Evolutionary conservation across 352 stramenopile species (phyloP).

Genomic region (Aphanomyces invadans): DNA sequence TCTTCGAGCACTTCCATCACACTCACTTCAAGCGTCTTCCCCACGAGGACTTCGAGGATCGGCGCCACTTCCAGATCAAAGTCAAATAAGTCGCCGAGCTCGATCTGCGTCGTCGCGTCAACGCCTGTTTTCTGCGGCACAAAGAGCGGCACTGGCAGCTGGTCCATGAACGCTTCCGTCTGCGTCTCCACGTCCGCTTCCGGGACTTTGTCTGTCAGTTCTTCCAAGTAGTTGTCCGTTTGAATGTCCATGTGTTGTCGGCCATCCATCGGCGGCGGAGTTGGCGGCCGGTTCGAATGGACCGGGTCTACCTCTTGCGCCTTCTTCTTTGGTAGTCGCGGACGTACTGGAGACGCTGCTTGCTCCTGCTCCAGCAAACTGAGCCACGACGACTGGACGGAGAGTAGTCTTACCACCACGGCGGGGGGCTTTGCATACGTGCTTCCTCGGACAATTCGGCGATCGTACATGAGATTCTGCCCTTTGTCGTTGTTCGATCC

Average conservation of each 20-base stretch:
- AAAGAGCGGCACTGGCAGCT: constrained; percentile 73
- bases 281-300: constrained; percentile 44
- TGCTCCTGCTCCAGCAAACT: constrained; percentile 30
- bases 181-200: constrained; percentile 87
- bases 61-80: constrained; percentile 93
- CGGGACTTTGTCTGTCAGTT: constrained; percentile 85
- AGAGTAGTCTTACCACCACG: constrained; percentile 12
- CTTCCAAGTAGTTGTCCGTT: constrained; percentile 92
- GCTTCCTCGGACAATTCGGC: constrained; percentile 89
- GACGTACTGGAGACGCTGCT: constrained; percentile 25
- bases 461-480: constrained; percentile 93
- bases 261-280: constrained; percentile 80
- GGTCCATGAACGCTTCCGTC: constrained; percentile 86
- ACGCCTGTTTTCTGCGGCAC: constrained; percentile 80
- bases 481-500: constrained; percentile 33
- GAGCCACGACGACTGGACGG: constrained; percentile 15
- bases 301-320: constrained; percentile 24
- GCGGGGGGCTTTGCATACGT: constrained; percentile 80
- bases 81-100: constrained; percentile 91
- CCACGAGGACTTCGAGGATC: constrained; percentile 92
- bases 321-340: constrained; percentile 30
- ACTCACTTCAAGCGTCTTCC: constrained; percentile 90
- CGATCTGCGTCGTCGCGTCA: constrained; percentile 87
- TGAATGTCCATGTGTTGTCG: constrained; percentile 90
- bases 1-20: constrained; percentile 94